Base-by-base conservation (phyloP, 1,284 basidiomycete species). In the Blastosporella zonata region DNA sequence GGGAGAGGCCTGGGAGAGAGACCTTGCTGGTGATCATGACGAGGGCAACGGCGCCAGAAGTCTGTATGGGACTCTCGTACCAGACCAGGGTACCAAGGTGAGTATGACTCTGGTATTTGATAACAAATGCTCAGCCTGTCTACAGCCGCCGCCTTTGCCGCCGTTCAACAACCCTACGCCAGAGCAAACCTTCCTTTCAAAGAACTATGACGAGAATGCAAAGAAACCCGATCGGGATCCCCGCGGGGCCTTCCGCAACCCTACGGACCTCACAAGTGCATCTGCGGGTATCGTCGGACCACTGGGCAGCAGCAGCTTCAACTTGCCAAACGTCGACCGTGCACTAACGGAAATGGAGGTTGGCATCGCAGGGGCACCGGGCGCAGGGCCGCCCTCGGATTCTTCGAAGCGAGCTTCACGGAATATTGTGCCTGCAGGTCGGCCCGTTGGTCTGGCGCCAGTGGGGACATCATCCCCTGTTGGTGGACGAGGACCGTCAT, bases 181-280 rank as follows among this genome's bases (percentile, higher is more conserved):
- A 2, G 93, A 96, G 63, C 93, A 96, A 67, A 73, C 79, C 0
- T 97, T 96, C 75, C 80, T 97, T 10, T 76, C 84, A 4, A 86
- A 87, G 60, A 89, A 97, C 60, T 92, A 92, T 65, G 93, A 94
- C 65, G 82, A 90, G 60, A 89, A 94, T 55, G 79, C 87, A 37
- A 91, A 91, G 69, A 93, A 93, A 62, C 79, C 89, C 0, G 88
- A 92, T 56, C 81, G 88, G 48, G 93, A 95, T 69, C 91, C 92
- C 12, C 84, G 90, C 44, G 84, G 83, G n/a, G 82, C 87, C 2
- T 94, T 95, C 77, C 77, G 86, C 44, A 86, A 86, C 60, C 84
- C 87, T 29, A 65, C 76, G 55, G 81, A 86, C 56, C 61, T 76
- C 40, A 65, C 72, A 18, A 69, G 68, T 17, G 67, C 74, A 8